phyloP scores from a whole-genome alignment of 768 basidiomycete genomes.

The Leccinum pellstonianum region DNA sequence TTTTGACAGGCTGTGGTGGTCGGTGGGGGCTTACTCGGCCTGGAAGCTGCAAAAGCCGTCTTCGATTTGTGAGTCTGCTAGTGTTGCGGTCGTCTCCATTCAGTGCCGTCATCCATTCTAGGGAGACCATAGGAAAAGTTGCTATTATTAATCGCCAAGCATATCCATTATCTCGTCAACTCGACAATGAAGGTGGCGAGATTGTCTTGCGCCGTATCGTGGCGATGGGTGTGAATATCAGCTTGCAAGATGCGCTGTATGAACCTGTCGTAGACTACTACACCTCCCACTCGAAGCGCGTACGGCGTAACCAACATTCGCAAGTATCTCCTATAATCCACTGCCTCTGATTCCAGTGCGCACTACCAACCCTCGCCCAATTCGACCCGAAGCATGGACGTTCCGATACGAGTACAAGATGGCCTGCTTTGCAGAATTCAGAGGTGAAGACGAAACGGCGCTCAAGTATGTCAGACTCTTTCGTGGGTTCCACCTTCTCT shows the following conservation, averaged over 20 bases:
- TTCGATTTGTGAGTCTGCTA: slow-evolving; percentile 47
- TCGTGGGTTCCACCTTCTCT: no score
- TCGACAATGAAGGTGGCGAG: slow-evolving; percentile 56
- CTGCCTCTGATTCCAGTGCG: no score
- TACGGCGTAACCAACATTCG: slow-evolving; percentile 26
- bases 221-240: slow-evolving; percentile 55
- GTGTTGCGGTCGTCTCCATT: not conserved
- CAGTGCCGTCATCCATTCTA: not conserved
- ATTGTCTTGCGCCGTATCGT: slow-evolving; percentile 61
- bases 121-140: slow-evolving; percentile 42
- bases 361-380: no score
- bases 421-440: no score
- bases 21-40: slow-evolving; percentile 69
- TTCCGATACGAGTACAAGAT: no score
- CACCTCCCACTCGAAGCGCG: slow-evolving; percentile 75
- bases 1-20: slow-evolving; percentile 39
- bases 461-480: no score
- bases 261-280: slow-evolving; percentile 45
- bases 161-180: slow-evolving; percentile 57
- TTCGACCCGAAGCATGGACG: no score
- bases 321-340: no score
- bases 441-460: no score
- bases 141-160: slow-evolving; percentile 51
- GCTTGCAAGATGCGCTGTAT: slow-evolving; percentile 84
- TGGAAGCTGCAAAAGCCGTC: slow-evolving; percentile 74